Evolutionary conservation across 805 yeast genomes (phyloP).

Genomic region (Wickerhamomyces alni): DNA sequence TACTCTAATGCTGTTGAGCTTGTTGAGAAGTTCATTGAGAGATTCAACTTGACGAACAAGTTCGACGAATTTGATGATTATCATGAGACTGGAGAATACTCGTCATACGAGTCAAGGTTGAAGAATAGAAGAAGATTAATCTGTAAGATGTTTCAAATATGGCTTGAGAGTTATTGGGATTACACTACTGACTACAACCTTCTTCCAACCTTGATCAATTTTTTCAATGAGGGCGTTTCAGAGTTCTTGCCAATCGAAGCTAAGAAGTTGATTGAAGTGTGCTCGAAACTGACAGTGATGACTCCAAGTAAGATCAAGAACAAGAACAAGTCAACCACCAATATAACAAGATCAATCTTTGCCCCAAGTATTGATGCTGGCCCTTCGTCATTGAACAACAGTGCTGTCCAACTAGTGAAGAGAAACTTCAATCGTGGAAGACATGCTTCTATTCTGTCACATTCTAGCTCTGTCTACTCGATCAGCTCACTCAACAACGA

Average conservation of each 20-base stretch:
- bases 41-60: slow-evolving; percentile 50
- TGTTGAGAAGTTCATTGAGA: slow-evolving; percentile 56
- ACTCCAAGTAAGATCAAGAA: slow-evolving; percentile 41
- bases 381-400: background rate
- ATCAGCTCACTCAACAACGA: slow-evolving; percentile 24
- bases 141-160: slow-evolving; percentile 62
- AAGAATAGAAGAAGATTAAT: slow-evolving; percentile 60
- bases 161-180: slow-evolving; percentile 93
- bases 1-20: slow-evolving; percentile 65
- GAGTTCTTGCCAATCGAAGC: slow-evolving; percentile 58
- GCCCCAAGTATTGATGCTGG: slow-evolving; percentile 9
- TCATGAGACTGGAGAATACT: slow-evolving; percentile 30
- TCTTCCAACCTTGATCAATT: slow-evolving; percentile 66
- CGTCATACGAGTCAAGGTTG: slow-evolving; percentile 33
- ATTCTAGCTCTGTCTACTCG: slow-evolving; percentile 27
- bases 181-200: slow-evolving; percentile 51
- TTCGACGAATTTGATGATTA: slow-evolving; percentile 26
- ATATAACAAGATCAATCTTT: slow-evolving; percentile 2
- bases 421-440: slow-evolving; percentile 35
- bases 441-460: slow-evolving; percentile 29
- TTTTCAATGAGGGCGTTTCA: slow-evolving; percentile 75
- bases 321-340: slow-evolving; percentile 14
- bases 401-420: slow-evolving; percentile 41
- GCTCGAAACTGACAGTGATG: slow-evolving; percentile 51
- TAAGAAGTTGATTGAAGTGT: slow-evolving; percentile 52